Base-by-base conservation (phyloP, 495 filamentous ascomycete species). In the Lophiostoma macrostomum region DNA sequence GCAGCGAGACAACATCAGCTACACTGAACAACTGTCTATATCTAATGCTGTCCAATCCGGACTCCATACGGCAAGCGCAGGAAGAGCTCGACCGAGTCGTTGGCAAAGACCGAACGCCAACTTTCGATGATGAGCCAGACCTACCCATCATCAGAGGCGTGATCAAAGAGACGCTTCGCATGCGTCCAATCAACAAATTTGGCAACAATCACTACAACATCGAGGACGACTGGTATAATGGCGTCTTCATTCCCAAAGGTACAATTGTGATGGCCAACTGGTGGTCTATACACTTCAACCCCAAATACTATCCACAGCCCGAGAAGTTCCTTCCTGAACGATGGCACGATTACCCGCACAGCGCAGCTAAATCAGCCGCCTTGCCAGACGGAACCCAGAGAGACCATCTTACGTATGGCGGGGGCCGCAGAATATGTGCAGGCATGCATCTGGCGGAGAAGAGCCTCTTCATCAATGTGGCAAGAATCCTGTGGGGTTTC, bases 321-420 rank as follows among this genome's bases (percentile, higher is more conserved):
- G 74, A 78, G 16, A 67, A 56, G 38, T 84, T 75, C 68, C 67
- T 70, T 13, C 81, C 80, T 2, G 74, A 76, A 24, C 77, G 74
- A 5, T 84, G 69, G 60, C 67, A 76, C 28, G 72, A 76, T 29
- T 29, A 54, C 31, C 16, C 43, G 3, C 32, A 22, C n/a, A 39
- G 20, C 18, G 35, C 31, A 23, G 2, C 40, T 12, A 1, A 54
- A 23, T 25, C 12, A 1, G 18, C 55, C 2, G 14, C 39, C 5
- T 20, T 20, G 4, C 4, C 1, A 10, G 55, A 58, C 11, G 11
- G 8, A 1, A 31, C n/a, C 5, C 5, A 32, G 7, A 27, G 55
- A 5, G 47, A 52, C 22, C 37, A 58, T 30, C 34, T 46, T 20
- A 18, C 2, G 1, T 58, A 53, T 32, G 55, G 55, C 4, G 55